Evolutionary conservation across 192 early-diverging fungal species (phyloP), one percentile per base, ranked within the genome.

Genomic region (Coemansia javaensis): DNA sequence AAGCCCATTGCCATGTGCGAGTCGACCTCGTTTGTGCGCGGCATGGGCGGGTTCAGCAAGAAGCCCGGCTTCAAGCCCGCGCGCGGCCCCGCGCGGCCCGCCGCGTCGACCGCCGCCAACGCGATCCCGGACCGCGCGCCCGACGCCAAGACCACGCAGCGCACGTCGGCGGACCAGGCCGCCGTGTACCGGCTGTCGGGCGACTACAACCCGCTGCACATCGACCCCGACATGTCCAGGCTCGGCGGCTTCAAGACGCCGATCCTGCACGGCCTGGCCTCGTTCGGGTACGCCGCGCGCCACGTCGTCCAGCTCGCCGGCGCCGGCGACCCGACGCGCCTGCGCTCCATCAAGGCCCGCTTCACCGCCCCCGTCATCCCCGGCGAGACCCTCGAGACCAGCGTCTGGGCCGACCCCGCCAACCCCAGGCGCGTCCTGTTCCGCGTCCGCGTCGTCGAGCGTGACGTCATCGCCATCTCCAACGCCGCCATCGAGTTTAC

Each of bases 191-290:
- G 92, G 35, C 77, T 98, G 47, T 84, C 82, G 8, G 97, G 95
- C 50, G 97, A 99, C 77, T 86, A 67, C 70, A 99, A 99, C 72
- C 97, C 97, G 53, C 78, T 99, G 51, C 97, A 99, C 64, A 89
- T 99, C 58, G 95, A 98, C 69, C 95, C 97, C 3, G 75, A 82
- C 22, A 93, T 98, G 91, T 84, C 89, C 30, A 79, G 81, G 32
- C 80, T 97, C 44, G 97, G 91, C 44, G 94, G 94, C 15, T 99
- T 97, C 69, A 88, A 97, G 31, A 85, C 87, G 11, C 97, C 97
- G 4, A 98, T 99, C 59, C 78, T 98, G 33, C 97, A 99, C 61
- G 95, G 95, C 25, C 80, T 99, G 53, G 93, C 90, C 79, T 81
- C 88, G 9, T 92, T 91, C 66, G 95, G 93, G 51, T 81, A 92